phyloP scores from a whole-genome alignment of 495 filamentous ascomycete genomes.

The Aspergillus nidulans region DNA sequence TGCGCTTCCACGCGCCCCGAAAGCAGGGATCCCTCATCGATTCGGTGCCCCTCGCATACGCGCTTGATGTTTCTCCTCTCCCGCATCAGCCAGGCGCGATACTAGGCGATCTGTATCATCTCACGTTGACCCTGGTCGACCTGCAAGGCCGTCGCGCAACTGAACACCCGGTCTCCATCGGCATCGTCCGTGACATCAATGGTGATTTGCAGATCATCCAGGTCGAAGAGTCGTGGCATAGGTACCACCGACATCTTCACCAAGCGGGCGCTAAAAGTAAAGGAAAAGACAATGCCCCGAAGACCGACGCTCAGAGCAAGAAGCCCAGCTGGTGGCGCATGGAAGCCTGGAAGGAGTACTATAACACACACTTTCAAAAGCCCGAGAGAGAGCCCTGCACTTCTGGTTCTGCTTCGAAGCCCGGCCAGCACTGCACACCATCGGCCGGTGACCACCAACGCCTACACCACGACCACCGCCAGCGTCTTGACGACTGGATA shows the following conservation, averaged over 20 bases:
- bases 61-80: slow-evolving; percentile 25
- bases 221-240: neutral
- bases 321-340: neutral
- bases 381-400: too few species aligned
- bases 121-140: slow-evolving; percentile 27
- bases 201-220: neutral
- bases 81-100: slow-evolving; percentile 15
- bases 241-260: neutral
- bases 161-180: neutral
- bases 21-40: slow-evolving; percentile 15
- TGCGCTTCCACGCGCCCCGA: slow-evolving; percentile 29
- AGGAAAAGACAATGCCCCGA: neutral
- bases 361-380: too few species aligned
- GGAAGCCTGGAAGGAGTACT: neutral
- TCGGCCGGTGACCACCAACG: too few species aligned
- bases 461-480: neutral
- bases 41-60: slow-evolving; percentile 22
- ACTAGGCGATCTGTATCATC: slow-evolving; percentile 20
- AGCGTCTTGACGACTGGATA: neutral
- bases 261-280: neutral
- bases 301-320: neutral
- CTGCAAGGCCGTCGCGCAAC: slow-evolving; percentile 26
- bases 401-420: neutral
- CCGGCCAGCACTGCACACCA: neutral
- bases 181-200: neutral